Conservation (phyloP, 495 filamentous ascomycete genomes). For the Jackrogersella multiformis region DNA sequence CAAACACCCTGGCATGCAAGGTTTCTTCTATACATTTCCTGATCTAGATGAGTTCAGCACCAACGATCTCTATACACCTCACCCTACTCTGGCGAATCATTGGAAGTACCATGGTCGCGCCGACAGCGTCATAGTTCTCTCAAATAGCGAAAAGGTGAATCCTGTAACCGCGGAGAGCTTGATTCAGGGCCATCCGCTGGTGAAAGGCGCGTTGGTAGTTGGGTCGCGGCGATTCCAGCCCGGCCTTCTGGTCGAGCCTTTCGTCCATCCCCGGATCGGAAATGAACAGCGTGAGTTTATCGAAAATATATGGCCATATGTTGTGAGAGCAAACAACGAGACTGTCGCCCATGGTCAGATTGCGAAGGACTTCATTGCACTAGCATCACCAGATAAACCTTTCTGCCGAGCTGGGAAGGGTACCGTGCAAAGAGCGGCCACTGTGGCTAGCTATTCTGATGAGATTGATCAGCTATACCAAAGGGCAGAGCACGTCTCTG, state of each 20-base stretch:
- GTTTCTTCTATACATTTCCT: constrained; percentile 64
- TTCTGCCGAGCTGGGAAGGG: constrained; percentile 30
- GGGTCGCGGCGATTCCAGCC: constrained; percentile 60
- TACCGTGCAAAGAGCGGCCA: constrained; percentile 16
- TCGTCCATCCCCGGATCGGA: background rate
- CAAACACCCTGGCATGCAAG: constrained; percentile 50
- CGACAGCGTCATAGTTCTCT: constrained; percentile 59
- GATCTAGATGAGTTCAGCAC: constrained; percentile 60
- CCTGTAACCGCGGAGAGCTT: constrained; percentile 65
- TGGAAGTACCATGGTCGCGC: constrained; percentile 63
- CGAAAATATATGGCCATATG: constrained; percentile 31
- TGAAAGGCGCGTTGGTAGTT: constrained; percentile 68
- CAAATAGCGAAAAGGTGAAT: constrained; percentile 64
- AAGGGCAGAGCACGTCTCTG: background rate
- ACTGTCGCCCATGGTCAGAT: constrained; percentile 12
- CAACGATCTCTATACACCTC: constrained; percentile 64
- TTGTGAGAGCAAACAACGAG: constrained; percentile 30
- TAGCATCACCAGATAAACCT: constrained; percentile 9
- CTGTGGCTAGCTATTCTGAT: constrained; percentile 8
- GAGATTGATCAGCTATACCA: constrained; percentile 14
- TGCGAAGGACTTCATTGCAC: background rate
- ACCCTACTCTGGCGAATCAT: constrained; percentile 56
- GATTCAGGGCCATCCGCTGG: constrained; percentile 58
- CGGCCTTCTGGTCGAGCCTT: constrained; percentile 52
- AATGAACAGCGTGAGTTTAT: constrained; percentile 1